A percentile compares a stretch with the other conserved stretches of the same genome.
These are phyloP conservation scores for Aspergillus sclerotioniger DNA, from an alignment of 495 filamentous ascomycete species.

Conservation along the genomic window DNA sequence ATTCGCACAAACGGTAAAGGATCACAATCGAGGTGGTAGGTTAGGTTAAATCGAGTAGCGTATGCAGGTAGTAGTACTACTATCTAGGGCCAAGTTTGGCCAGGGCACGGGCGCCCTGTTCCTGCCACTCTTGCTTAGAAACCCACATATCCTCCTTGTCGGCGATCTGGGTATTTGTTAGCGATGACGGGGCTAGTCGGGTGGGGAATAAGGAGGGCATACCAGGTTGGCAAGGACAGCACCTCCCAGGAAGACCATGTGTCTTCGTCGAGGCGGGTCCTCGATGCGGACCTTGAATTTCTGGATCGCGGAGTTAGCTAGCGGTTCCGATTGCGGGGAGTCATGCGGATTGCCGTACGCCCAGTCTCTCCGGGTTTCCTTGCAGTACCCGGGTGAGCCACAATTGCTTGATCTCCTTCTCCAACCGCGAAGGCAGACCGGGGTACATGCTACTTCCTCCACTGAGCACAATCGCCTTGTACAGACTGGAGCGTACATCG, in stretches of 20 bases:
- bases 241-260: slow-evolving; percentile 98
- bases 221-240: slow-evolving; percentile 95
- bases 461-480: slow-evolving; percentile 95
- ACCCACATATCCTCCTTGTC: slow-evolving; percentile 99
- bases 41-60: slow-evolving; percentile 9
- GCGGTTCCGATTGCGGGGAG: neutral
- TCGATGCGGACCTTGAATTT: slow-evolving; percentile 99
- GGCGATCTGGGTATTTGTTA: slow-evolving; percentile 65
- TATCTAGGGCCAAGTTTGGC: slow-evolving; percentile 87
- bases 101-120: slow-evolving; percentile 81
- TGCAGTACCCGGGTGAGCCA: slow-evolving; percentile 91
- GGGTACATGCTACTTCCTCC: slow-evolving; percentile 99
- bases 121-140: slow-evolving; percentile 91
- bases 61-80: slow-evolving; percentile 18
- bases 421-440: slow-evolving; percentile 85
- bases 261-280: slow-evolving; percentile 89
- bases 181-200: neutral
- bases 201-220: slow-evolving; percentile 24
- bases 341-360: slow-evolving; percentile 51
- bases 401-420: slow-evolving; percentile 98
- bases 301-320: slow-evolving; percentile 39
- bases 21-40: neutral
- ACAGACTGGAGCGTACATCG: slow-evolving; percentile 87
- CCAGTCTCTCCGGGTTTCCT: slow-evolving; percentile 87
- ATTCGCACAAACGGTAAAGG: neutral